Conservation (phyloP, 176 grass and related monocot genomes). For the Oropetium thomaeum region DNA sequence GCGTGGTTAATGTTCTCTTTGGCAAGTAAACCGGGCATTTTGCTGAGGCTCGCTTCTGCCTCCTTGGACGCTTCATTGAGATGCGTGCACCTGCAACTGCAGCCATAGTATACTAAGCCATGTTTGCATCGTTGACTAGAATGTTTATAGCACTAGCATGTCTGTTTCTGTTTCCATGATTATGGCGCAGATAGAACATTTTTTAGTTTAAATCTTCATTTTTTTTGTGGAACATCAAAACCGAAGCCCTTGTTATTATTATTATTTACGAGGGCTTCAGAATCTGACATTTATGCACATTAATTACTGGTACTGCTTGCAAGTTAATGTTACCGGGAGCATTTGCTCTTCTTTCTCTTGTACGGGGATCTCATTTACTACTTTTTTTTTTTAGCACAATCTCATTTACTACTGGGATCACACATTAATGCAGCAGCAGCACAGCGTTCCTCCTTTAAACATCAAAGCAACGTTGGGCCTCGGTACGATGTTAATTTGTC, state of each 20-base stretch:
- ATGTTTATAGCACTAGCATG: not conserved
- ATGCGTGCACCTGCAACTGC: not conserved
- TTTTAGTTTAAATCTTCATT: not conserved
- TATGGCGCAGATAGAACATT: not conserved
- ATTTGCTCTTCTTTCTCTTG: not conserved
- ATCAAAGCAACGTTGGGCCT: not conserved
- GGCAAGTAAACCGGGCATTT: conserved; percentile 19
- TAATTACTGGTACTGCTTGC: not conserved
- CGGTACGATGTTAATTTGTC: not conserved
- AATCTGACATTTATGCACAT: not conserved
- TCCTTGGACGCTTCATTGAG: conserved; percentile 20
- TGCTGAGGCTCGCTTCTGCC: conserved; percentile 1
- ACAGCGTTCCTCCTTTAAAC: not conserved
- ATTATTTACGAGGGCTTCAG: not conserved
- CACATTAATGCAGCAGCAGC: not conserved
- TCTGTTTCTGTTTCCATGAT: not conserved
- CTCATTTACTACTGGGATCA: not conserved
- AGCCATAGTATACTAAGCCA: not conserved
- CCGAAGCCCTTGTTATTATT: not conserved
- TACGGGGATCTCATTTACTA: not conserved
- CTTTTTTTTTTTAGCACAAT: too few relatives aligned
- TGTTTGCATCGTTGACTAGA: not conserved
- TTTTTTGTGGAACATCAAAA: not conserved
- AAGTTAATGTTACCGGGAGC: not conserved
- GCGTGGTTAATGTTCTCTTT: conserved; percentile 14